Evolutionary conservation across 805 yeast genomes (phyloP), one percentile per base, ranked within the genome.

Genomic region (Starmerella geochares): DNA sequence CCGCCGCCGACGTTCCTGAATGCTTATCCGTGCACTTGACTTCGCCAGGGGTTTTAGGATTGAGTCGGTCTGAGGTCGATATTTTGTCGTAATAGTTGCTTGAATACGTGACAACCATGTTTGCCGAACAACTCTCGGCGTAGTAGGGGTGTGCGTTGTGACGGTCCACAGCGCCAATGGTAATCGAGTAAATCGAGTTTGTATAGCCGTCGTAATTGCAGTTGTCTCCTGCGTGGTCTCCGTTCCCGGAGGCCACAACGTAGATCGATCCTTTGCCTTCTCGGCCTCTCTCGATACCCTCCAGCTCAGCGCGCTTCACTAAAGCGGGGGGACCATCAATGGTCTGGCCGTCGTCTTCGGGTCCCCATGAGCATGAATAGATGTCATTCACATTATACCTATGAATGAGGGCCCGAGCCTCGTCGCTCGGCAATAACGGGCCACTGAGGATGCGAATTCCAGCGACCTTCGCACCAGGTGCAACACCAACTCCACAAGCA

Each of bases 1-100:
- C 98, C 14, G 98, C 96, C 0, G 98, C 98, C 20, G 97, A 90
- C 0, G 98, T 92, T 19, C 98, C 98, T 10, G 96, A 96, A 65
- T 92, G 98, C 23, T 58, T 65, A 33, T 73, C 73, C 1, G 94
- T 70, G 65, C 98, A 92, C 57, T 69, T 66, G 19, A 46, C 47
- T 36, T 27, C 58, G 20, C 35, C 43, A 6, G 56, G 58, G 11
- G 46, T 11, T 44, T 13, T 14, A n/a, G 55, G 52, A 36, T 54
- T 46, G 4, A 46, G 33, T 4, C 53, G 46, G 49, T 59, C 61
- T 1, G 96, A 83, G 6, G 97, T 84, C 62, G 84, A 88, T 50
- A 92, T 90, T 61, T 79, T 83, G 62, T 86, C 95, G 31, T 85
- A 84, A 3, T 88, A 79, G 1, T 96, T 96, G 2, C 96, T 85